Evolutionary conservation across 768 basidiomycete species (phyloP).

Genomic region (Leucocoprinus leucothites): DNA sequence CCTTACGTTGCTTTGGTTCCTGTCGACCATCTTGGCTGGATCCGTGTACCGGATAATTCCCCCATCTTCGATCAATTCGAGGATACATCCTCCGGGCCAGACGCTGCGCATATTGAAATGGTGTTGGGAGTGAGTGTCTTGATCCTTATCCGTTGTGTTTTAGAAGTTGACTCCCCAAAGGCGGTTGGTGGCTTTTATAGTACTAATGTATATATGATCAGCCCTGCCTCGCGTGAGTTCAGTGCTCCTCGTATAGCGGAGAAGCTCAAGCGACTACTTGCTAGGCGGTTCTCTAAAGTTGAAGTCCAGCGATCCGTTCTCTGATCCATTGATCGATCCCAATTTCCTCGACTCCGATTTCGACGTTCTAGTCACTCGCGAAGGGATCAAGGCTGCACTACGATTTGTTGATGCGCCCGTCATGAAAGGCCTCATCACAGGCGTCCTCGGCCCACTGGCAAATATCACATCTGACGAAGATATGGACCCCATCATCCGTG

Average conservation of each 20-base stretch:
- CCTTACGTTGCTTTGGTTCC: neutral
- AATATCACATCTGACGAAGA: conserved; percentile 5
- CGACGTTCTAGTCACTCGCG: conserved; percentile 17
- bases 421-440: conserved; percentile 17
- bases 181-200: neutral
- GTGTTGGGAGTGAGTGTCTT: conserved; percentile 1
- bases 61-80: conserved; percentile 1
- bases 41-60: conserved; percentile 6
- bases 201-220: neutral
- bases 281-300: conserved; percentile 11
- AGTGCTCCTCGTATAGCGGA: no score
- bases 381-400: conserved; percentile 16
- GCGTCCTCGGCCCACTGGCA: conserved; percentile 1
- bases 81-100: conserved; percentile 12
- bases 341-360: conserved; percentile 13
- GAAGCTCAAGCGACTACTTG: no score
- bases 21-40: neutral
- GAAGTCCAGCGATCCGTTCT: conserved; percentile 1
- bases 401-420: conserved; percentile 19
- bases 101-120: conserved; percentile 14
- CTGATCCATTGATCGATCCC: neutral
- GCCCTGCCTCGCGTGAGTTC: conserved; percentile 12
- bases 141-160: neutral
- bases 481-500: conserved; percentile 18
- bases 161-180: conserved; percentile 6